phyloP scores from a whole-genome alignment of 1,284 basidiomycete species.

The Trichosporon sp. region DNA sequence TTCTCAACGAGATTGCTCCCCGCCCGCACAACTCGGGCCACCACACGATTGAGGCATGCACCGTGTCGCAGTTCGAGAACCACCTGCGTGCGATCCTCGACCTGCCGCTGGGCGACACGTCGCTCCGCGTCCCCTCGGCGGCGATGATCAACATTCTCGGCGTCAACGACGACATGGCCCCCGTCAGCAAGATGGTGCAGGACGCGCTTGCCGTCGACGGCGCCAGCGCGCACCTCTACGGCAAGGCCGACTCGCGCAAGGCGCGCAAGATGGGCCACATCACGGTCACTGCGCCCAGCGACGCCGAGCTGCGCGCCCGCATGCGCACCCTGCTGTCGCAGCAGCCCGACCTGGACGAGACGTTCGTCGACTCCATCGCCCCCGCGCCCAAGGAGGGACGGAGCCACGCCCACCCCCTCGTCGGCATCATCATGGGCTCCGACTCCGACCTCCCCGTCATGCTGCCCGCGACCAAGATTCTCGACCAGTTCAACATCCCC shows the following conservation, averaged over 20 bases:
- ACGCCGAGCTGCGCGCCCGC: constrained; percentile 71
- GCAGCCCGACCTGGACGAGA: constrained; percentile 63
- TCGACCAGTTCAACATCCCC: constrained; percentile 79
- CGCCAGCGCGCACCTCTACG: constrained; percentile 85
- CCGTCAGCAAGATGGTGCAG: constrained; percentile 61
- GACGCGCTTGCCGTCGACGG: constrained; percentile 71
- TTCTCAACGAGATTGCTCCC: constrained; percentile 98
- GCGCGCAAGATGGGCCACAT: constrained; percentile 99
- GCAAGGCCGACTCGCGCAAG: constrained; percentile 83
- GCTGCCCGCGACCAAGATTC: constrained; percentile 82
- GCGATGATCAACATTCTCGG: constrained; percentile 97
- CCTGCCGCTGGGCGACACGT: constrained; percentile 85
- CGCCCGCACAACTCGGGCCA: constrained; percentile 98
- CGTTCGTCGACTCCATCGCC: constrained; percentile 63
- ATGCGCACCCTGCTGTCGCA: constrained; percentile 72
- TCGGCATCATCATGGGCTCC: constrained; percentile 97
- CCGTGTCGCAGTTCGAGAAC: constrained; percentile 96
- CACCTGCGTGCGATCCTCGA: constrained; percentile 94
- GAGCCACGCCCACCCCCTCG: constrained; percentile 74
- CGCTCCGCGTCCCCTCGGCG: constrained; percentile 81
- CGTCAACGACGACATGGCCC: constrained; percentile 66
- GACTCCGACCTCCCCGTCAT: constrained; percentile 96
- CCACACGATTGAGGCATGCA: constrained; percentile 98
- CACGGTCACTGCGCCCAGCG: constrained; percentile 81
- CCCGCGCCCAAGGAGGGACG: constrained; percentile 55